These are phyloP conservation scores for Phtheirospermum japonicum DNA, from an alignment of 257 asterid genomes.

Conservation along the genomic window DNA sequence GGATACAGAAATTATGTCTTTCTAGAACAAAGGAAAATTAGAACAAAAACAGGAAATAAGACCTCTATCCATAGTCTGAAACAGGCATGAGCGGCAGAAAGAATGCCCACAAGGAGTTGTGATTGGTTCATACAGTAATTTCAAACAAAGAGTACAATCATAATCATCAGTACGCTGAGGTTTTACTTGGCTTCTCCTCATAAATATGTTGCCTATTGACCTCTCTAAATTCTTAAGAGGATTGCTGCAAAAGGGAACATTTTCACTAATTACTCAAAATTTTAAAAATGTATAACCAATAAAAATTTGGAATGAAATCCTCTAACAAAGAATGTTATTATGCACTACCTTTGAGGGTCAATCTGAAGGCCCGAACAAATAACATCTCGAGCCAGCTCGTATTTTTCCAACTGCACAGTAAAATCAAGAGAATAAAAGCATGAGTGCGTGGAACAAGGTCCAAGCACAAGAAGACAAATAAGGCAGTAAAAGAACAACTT, in stretches of 20 bases:
- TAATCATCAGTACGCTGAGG: conserved; percentile 85
- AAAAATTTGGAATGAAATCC: conserved; percentile 12
- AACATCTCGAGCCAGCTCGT: conserved; percentile 69
- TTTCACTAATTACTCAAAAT: conserved; percentile 13
- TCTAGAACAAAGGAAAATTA: conserved; percentile 12
- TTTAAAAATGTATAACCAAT: not conserved
- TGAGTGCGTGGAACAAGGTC: conserved; percentile 13
- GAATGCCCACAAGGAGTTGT: conserved; percentile 99
- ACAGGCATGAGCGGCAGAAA: conserved; percentile 91
- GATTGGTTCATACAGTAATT: conserved; percentile 80
- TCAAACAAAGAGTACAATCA: conserved; percentile 93
- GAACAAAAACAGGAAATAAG: conserved; percentile 23
- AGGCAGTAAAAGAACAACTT: conserved; percentile 2
- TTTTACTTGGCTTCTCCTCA: conserved; percentile 52
- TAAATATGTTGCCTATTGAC: conserved; percentile 34
- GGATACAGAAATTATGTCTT: not conserved
- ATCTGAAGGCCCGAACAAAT: conserved; percentile 68
- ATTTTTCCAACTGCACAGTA: conserved; percentile 79
- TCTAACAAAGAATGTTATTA: not conserved
- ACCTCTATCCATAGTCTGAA: conserved; percentile 98
- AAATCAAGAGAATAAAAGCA: conserved; percentile 3
- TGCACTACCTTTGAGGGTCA: conserved; percentile 63
- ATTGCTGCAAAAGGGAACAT: conserved; percentile 41
- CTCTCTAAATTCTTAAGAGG: conserved; percentile 65
- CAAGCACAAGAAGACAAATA: conserved; percentile 20